Percentiles rank a stretch among this genome's conserved stretches.
Conservation (phyloP, 2,329 filamentous ascomycete genomes). For the Penicillium sp. region DNA sequence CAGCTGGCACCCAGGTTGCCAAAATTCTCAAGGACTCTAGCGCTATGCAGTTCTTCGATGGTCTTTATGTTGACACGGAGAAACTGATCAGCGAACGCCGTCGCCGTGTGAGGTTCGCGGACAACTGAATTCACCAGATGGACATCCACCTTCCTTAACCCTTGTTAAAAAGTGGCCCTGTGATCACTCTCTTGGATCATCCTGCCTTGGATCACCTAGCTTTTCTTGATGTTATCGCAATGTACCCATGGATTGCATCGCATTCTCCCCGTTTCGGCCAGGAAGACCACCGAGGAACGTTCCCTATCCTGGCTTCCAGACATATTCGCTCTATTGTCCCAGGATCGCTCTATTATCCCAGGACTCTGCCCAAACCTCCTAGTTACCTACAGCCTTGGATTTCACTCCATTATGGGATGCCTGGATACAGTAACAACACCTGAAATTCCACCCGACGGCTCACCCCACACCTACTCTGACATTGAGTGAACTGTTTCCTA, state of each 20-base stretch:
- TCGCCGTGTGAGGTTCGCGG: slow-evolving; percentile 43
- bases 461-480: too few species aligned
- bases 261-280: background rate
- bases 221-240: background rate
- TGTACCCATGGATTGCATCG: background rate
- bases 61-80: slow-evolving; percentile 81
- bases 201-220: background rate
- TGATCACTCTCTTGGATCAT: background rate
- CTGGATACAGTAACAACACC: background rate
- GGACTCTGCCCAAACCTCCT: background rate
- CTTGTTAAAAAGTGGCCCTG: background rate
- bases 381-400: background rate
- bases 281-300: background rate
- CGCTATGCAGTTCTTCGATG: slow-evolving; percentile 81
- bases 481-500: background rate
- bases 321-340: background rate
- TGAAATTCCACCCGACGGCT: too few species aligned
- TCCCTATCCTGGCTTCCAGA: background rate
- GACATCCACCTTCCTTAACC: background rate
- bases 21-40: slow-evolving; percentile 83
- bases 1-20: slow-evolving; percentile 82
- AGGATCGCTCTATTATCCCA: background rate
- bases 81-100: slow-evolving; percentile 72
- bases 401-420: background rate
- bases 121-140: slow-evolving; percentile 28